A percentile compares a stretch with the other conserved stretches of the same genome.
phyloP scores from a whole-genome alignment of 2,329 filamentous ascomycete species.

The Colletotrichum caudatum region DNA sequence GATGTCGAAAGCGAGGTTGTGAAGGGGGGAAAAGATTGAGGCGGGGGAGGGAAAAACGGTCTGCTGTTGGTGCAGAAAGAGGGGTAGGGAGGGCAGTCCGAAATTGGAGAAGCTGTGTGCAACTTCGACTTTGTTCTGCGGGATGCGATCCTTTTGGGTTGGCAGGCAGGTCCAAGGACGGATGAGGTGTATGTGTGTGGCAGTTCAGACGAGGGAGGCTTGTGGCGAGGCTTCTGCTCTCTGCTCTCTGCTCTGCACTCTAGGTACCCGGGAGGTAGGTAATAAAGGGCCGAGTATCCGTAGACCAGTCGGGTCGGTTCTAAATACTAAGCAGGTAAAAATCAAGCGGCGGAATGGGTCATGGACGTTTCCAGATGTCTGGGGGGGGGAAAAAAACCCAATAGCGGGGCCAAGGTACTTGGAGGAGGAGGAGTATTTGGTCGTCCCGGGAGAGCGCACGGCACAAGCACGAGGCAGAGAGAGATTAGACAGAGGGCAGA shows the following conservation, averaged over 20 bases:
- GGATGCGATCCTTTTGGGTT: constrained; percentile 19
- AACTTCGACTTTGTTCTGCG: constrained; percentile 21
- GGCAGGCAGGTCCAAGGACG: constrained; percentile 3
- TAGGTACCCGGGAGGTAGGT: constrained; percentile 16
- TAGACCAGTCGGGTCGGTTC: constrained; percentile 13
- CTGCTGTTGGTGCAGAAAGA: constrained; percentile 27
- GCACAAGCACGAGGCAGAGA: constrained; percentile 7
- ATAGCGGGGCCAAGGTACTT: too few relatives aligned
- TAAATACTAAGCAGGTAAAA: not conserved
- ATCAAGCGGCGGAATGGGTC: constrained; percentile 36
- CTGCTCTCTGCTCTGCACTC: not conserved
- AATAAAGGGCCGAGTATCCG: constrained; percentile 36
- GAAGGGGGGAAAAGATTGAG: constrained; percentile 23
- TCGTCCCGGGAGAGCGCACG: not conserved
- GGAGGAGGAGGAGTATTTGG: not conserved
- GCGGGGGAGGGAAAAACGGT: constrained; percentile 17
- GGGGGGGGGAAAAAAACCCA: not conserved
- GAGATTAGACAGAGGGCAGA: not conserved
- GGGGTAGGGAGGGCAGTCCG: constrained; percentile 28
- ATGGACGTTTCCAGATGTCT: constrained; percentile 40
- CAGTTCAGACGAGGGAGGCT: constrained; percentile 39
- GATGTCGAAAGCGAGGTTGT: constrained; percentile 35
- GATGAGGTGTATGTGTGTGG: not conserved
- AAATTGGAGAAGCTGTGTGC: constrained; percentile 26
- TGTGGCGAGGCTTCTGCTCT: not conserved